Evolutionary conservation across 108 stramenopile species (phyloP).

Genomic region (Skeletonema marinoi): DNA sequence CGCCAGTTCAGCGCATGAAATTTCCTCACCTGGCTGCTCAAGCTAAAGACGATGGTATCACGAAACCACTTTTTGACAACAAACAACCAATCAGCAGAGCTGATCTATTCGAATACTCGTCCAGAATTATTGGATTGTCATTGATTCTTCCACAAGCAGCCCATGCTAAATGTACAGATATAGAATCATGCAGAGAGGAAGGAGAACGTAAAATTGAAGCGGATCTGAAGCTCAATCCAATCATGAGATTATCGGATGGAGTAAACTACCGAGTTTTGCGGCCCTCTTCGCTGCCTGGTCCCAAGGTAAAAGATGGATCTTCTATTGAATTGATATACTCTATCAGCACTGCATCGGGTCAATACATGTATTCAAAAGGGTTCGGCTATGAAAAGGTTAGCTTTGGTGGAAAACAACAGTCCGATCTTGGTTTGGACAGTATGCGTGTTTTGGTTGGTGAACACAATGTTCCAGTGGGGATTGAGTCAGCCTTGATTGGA

Average conservation of each 20-base stretch:
- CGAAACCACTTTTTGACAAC: too few relatives aligned
- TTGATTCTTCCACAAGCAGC: background rate
- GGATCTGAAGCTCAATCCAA: conserved; percentile 53
- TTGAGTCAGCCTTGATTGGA: conserved; percentile 56
- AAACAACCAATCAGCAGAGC: background rate
- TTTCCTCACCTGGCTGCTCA: too few relatives aligned
- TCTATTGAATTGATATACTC: conserved; percentile 41
- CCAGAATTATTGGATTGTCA: background rate
- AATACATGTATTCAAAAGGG: conserved; percentile 57
- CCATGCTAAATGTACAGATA: conserved; percentile 60
- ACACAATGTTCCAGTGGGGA: conserved; percentile 52
- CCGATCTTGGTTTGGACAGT: conserved; percentile 48
- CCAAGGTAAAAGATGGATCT: conserved; percentile 32
- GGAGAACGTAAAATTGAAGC: conserved; percentile 55
- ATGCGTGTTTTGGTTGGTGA: conserved; percentile 36
- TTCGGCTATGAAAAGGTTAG: conserved; percentile 60
- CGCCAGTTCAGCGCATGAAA: too few relatives aligned
- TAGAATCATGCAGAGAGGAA: conserved; percentile 63
- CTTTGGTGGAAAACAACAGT: conserved; percentile 31
- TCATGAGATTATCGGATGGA: conserved; percentile 34
- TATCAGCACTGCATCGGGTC: conserved; percentile 22
- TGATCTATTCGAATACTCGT: background rate
- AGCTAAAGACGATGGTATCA: too few relatives aligned
- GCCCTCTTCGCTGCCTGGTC: conserved; percentile 1
- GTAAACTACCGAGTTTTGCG: conserved; percentile 51